Percentiles rank a stretch among this genome's conserved stretches.
These are phyloP conservation scores for Cymodocea nodosa DNA, from an alignment of 116 monocot genomes.

Conservation along the genomic window DNA sequence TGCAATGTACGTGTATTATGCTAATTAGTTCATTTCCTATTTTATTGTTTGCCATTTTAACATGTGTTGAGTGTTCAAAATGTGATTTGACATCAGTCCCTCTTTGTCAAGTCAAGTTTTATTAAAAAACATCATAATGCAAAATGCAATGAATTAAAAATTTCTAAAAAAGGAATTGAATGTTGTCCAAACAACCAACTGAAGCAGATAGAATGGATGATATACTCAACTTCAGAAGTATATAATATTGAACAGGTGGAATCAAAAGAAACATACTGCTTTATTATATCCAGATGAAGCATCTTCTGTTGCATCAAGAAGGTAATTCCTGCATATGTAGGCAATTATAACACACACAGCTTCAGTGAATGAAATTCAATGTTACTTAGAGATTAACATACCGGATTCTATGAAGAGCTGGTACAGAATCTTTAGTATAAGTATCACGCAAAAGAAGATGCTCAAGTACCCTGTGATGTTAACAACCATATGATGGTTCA, in stretches of 20 bases:
- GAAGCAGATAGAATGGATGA: not conserved
- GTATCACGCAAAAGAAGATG: constrained; percentile 86
- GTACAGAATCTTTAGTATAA: constrained; percentile 88
- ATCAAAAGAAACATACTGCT: constrained; percentile 48
- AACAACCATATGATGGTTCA: not conserved
- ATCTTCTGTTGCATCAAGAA: constrained; percentile 89
- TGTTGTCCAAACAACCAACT: not conserved
- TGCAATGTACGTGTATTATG: not conserved
- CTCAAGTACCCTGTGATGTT: constrained; percentile 54
- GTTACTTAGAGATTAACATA: constrained; percentile 7
- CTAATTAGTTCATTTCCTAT: no score
- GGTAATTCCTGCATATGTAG: constrained; percentile 47
- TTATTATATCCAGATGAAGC: constrained; percentile 87
- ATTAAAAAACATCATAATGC: no score
- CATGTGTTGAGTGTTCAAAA: no score
- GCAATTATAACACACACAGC: not conserved
- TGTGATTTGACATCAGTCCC: no score
- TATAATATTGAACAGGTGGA: not conserved
- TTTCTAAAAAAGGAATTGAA: no score
- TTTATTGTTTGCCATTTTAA: no score
- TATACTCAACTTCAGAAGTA: not conserved
- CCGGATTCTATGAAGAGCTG: constrained; percentile 84
- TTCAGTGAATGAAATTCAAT: not conserved
- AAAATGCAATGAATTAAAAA: no score
- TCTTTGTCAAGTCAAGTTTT: no score